Percentiles rank a stretch among this genome's conserved stretches.
Conservation (phyloP, 2,329 filamentous ascomycete species). For the Aspergillus sp. region DNA sequence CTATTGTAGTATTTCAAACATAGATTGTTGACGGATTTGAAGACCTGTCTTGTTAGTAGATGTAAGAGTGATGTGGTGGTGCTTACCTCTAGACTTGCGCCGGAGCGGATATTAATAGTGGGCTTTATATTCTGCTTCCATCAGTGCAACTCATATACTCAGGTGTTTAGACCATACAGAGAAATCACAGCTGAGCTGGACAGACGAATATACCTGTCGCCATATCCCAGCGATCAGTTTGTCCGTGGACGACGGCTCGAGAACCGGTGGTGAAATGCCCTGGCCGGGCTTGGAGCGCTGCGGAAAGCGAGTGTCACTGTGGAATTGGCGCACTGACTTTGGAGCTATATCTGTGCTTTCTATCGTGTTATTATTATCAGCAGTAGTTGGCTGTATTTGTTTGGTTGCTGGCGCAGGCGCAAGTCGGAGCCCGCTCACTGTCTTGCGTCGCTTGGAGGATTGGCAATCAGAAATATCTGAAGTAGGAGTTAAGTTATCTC, state of each 20-base stretch:
- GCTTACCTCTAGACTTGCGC: slow-evolving; percentile 19
- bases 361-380: not conserved
- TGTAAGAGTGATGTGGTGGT: not conserved
- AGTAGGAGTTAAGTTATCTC: too few species aligned
- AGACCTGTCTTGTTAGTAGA: slow-evolving; percentile 15
- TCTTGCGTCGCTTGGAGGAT: slow-evolving; percentile 27
- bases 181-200: slow-evolving; percentile 16
- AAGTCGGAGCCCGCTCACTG: slow-evolving; percentile 32
- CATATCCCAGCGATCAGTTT: slow-evolving; percentile 53
- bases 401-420: not conserved
- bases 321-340: slow-evolving; percentile 22
- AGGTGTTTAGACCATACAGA: slow-evolving; percentile 11
- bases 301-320: slow-evolving; percentile 27
- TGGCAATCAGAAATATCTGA: too few species aligned
- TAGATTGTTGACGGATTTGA: slow-evolving; percentile 22
- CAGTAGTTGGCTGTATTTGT: not conserved
- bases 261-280: slow-evolving; percentile 36
- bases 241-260: slow-evolving; percentile 50
- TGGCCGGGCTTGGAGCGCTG: slow-evolving; percentile 23
- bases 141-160: not conserved
- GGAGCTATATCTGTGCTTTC: too few species aligned
- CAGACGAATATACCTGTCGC: slow-evolving; percentile 45
- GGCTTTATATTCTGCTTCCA: slow-evolving; percentile 12
- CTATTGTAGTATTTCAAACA: slow-evolving; percentile 36
- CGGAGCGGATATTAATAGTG: slow-evolving; percentile 18